Evolutionary conservation across 163 green algal genomes (phyloP), one percentile per base, ranked within the genome.

Genomic region (Dunaliella salina): DNA sequence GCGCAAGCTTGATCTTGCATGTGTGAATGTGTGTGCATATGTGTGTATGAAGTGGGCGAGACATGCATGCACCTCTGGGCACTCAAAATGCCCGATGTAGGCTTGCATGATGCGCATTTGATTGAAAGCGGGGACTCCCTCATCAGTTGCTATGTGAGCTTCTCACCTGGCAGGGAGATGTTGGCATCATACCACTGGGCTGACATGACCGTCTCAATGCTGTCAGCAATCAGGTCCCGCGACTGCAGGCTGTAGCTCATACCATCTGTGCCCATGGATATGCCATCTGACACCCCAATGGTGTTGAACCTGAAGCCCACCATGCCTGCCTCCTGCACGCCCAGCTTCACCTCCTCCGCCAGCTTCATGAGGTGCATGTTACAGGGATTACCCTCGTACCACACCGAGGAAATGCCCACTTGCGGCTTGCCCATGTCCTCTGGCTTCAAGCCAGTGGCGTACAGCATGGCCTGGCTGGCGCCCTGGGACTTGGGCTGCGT

Each of bases 341-440:
- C 97, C 33, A 89, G 88, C 92, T 99, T 99, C 29, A 99, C 96
- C 80, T 98, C 93, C 4, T 90, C 90, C 4, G 96, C 95, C 75
- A 99, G 91, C 88, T 98, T 93, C 88, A 98, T 94, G 78, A 99
- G 93, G 92, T 99, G 97, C 96, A 99, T 99, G 94, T 99, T 99
- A 96, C 97, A 99, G 35, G 97, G 94, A 91, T 99, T 99, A 88
- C 97, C 97, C 91, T 99, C 97, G 85, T 98, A 99, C 85, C 84
- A 87, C 3, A 88, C 85, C 15, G 80, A 85, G 35, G 80, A 83
- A 5, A 81, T 69, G 13, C 89, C 18, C 75, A 96, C 95, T 94
- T 99, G 97, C 0, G 97, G 94, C 88, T 98, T 98, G 91, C 95
- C 91, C 95, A 99, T 97, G 90, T 99, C 97, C 34, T 95, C 94